Conservation (phyloP, 805 yeast genomes). For the Groenewaldozyma salmanticensis region DNA sequence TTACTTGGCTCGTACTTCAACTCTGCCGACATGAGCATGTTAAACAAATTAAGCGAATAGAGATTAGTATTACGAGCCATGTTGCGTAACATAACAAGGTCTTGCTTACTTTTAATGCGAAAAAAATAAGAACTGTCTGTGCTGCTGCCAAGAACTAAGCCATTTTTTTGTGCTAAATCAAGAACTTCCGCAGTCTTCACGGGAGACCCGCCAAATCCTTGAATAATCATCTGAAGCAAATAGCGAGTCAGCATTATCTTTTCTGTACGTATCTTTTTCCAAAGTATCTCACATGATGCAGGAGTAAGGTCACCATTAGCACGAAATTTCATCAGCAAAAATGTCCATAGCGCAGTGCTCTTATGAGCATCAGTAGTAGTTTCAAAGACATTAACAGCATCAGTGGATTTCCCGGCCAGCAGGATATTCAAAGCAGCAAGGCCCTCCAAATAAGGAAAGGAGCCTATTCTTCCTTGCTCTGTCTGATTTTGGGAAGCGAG, state of each 20-base stretch:
- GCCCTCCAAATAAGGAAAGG: constrained; percentile 16
- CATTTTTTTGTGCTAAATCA: neutral
- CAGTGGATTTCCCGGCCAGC: constrained; percentile 7
- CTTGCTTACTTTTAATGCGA: constrained; percentile 1
- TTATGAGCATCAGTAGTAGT: constrained; percentile 5
- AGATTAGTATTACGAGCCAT: constrained; percentile 1
- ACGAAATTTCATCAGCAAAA: constrained; percentile 14
- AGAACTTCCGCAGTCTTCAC: constrained; percentile 9
- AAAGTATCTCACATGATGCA: constrained; percentile 11
- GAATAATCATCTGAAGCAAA: constrained; percentile 8
- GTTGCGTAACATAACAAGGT: constrained; percentile 1
- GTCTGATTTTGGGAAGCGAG: constrained; percentile 1
- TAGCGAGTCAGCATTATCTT: constrained; percentile 7
- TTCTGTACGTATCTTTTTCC: constrained; percentile 11
- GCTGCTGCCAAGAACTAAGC: neutral
- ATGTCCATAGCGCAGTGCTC: constrained; percentile 20
- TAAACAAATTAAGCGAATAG: constrained; percentile 3
- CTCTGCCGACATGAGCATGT: constrained; percentile 18
- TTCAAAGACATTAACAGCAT: constrained; percentile 11
- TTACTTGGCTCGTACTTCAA: constrained; percentile 25
- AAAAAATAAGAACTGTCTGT: constrained; percentile 1
- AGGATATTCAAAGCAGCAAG: constrained; percentile 12
- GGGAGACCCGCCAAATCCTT: constrained; percentile 4
- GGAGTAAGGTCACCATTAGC: constrained; percentile 15
- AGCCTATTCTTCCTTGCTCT: constrained; percentile 6